Percentiles rank a stretch among this genome's conserved stretches.
These are phyloP conservation scores for Euryodendron excelsum DNA, from an alignment of 148 eudicot species.

Conservation along the genomic window DNA sequence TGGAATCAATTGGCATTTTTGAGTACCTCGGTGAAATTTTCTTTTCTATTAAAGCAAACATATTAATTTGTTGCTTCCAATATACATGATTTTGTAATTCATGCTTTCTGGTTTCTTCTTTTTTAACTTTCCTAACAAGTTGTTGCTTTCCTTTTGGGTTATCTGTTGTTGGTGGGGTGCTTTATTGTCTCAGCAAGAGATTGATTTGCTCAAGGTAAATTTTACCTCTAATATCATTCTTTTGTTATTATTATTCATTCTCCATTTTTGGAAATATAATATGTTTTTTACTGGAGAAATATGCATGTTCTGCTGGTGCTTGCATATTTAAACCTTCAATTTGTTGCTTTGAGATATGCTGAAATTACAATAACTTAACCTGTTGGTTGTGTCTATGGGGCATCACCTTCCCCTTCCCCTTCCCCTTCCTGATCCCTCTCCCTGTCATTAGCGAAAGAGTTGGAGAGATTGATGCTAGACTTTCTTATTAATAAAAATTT, in stretches of 20 bases:
- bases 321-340: not conserved
- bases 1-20: not conserved
- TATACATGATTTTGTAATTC: not conserved
- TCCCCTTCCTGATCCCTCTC: too few species aligned
- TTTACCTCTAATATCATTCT: constrained; percentile 12
- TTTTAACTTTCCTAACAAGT: constrained; percentile 25
- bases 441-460: not conserved
- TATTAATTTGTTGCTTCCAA: not conserved
- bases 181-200: constrained; percentile 79
- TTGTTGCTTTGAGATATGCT: not conserved
- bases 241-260: not conserved
- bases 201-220: constrained; percentile 94
- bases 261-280: not conserved
- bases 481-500: not conserved
- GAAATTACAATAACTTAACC: not conserved
- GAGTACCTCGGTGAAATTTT: not conserved
- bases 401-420: not conserved
- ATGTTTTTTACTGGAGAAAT: not conserved
- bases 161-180: constrained; percentile 27
- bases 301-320: not conserved
- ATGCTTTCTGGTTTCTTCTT: constrained; percentile 2
- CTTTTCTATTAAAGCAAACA: not conserved
- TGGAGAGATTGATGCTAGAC: not conserved
- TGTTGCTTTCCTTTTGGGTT: constrained; percentile 24
- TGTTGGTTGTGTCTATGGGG: not conserved